A percentile compares a stretch with the other conserved stretches of the same genome.
Conservation (phyloP, 495 filamentous ascomycete species). For the Paragyromitra xinjiangensis region DNA sequence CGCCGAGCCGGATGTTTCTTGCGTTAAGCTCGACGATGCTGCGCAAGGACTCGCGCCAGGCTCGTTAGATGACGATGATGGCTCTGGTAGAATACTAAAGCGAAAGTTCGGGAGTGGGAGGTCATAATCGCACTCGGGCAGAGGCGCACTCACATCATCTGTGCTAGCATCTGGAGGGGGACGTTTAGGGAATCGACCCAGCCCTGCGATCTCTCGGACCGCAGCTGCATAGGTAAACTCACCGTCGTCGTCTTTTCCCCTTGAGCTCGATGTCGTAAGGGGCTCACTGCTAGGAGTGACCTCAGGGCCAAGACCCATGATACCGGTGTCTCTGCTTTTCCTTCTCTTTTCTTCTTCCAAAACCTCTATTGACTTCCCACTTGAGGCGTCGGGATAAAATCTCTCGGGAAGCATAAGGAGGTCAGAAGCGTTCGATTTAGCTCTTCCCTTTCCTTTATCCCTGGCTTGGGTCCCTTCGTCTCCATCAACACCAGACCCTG, state of each 20-base stretch:
- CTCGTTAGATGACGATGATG: conserved; percentile 50
- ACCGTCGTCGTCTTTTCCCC: conserved; percentile 46
- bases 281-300: conserved; percentile 22
- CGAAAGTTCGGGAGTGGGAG: conserved; percentile 49
- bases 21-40: conserved; percentile 45
- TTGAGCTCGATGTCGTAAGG: conserved; percentile 3
- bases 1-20: conserved; percentile 38
- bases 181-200: conserved; percentile 49
- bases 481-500: background rate
- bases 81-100: conserved; percentile 50
- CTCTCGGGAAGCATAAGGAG: conserved; percentile 26
- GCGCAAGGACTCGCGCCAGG: conserved; percentile 36
- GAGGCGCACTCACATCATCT: conserved; percentile 54
- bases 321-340: conserved; percentile 51
- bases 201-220: conserved; percentile 50
- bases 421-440: conserved; percentile 25
- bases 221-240: conserved; percentile 53
- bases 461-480: conserved; percentile 6
- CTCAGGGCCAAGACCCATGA: conserved; percentile 50
- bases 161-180: conserved; percentile 40
- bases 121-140: conserved; percentile 51
- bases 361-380: conserved; percentile 50
- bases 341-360: conserved; percentile 51
- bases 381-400: conserved; percentile 13
- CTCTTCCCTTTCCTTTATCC: conserved; percentile 43